Percentiles rank a stretch among this genome's conserved stretches.
phyloP scores from a whole-genome alignment of 495 filamentous ascomycete species.

The Collariella sp. region DNA sequence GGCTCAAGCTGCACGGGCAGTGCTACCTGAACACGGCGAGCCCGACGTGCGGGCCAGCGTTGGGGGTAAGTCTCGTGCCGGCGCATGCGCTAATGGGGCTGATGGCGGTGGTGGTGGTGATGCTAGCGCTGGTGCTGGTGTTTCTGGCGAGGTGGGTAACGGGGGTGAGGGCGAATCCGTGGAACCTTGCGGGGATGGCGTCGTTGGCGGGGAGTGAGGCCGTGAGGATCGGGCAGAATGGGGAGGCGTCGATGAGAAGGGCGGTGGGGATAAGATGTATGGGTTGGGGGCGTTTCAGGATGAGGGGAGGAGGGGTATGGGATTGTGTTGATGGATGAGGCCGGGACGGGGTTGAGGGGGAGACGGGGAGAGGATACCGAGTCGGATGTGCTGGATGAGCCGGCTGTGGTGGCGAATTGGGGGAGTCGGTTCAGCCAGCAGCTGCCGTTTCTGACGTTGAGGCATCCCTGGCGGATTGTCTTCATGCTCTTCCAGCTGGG shows the following conservation, averaged over 20 bases:
- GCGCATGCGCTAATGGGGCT: conserved; percentile 22
- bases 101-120: conserved; percentile 18
- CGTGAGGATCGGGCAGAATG: conserved; percentile 17
- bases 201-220: conserved; percentile 16
- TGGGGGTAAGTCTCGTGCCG: conserved; percentile 24
- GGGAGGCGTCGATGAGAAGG: conserved; percentile 13
- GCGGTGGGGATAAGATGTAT: conserved; percentile 17
- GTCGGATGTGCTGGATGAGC: conserved; percentile 2
- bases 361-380: background rate
- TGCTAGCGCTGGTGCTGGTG: conserved; percentile 18
- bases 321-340: conserved; percentile 25
- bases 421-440: background rate
- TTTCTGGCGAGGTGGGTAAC: conserved; percentile 20
- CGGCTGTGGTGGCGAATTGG: background rate
- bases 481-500: conserved; percentile 23
- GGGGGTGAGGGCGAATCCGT: conserved; percentile 28
- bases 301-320: conserved; percentile 21
- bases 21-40: conserved; percentile 21
- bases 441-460: conserved; percentile 25
- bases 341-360: conserved; percentile 15
- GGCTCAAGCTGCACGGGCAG: conserved; percentile 28
- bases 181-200: conserved; percentile 29
- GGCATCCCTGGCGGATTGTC: conserved; percentile 22
- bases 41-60: conserved; percentile 22
- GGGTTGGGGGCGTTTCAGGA: conserved; percentile 23